phyloP scores from a whole-genome alignment of 495 filamentous ascomycete species.

The Amniculicola lignicola region DNA sequence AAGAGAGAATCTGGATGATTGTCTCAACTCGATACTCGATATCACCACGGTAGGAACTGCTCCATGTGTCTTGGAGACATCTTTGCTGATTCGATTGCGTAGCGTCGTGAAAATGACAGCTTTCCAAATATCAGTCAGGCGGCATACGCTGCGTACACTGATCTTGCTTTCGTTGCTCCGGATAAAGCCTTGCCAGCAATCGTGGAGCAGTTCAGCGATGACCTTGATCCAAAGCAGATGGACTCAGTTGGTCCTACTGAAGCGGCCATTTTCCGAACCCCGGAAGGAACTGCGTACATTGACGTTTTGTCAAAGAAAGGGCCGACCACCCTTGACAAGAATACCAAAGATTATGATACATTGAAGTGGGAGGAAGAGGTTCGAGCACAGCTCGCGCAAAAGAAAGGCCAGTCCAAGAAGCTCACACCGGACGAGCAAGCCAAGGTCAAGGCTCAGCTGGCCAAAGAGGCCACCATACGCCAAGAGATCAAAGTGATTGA shows the following conservation, averaged over 20 bases:
- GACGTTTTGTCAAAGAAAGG: constrained; percentile 82
- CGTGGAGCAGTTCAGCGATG: constrained; percentile 65
- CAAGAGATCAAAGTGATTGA: constrained; percentile 63
- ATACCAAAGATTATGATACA: constrained; percentile 87
- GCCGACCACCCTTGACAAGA: constrained; percentile 68
- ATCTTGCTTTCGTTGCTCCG: constrained; percentile 90
- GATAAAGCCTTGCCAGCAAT: constrained; percentile 73
- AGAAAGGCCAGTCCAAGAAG: constrained; percentile 89
- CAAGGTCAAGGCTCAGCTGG: constrained; percentile 87
- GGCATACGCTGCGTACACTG: constrained; percentile 75
- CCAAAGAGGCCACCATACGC: constrained; percentile 79
- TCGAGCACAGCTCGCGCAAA: constrained; percentile 79
- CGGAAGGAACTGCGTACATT: constrained; percentile 80
- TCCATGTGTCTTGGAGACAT: neutral
- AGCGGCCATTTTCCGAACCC: constrained; percentile 84
- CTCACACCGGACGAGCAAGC: constrained; percentile 81
- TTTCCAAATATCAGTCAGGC: constrained; percentile 56
- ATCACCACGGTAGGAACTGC: constrained; percentile 48
- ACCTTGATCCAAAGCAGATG: constrained; percentile 65
- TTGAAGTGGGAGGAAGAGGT: constrained; percentile 96
- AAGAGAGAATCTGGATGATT: constrained; percentile 48
- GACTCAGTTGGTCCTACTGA: constrained; percentile 74
- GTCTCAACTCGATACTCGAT: constrained; percentile 51
- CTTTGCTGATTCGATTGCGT: neutral
- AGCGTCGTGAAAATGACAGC: constrained; percentile 12